phyloP scores from a whole-genome alignment of 768 basidiomycete species.

The Austroboletus eburneus region DNA sequence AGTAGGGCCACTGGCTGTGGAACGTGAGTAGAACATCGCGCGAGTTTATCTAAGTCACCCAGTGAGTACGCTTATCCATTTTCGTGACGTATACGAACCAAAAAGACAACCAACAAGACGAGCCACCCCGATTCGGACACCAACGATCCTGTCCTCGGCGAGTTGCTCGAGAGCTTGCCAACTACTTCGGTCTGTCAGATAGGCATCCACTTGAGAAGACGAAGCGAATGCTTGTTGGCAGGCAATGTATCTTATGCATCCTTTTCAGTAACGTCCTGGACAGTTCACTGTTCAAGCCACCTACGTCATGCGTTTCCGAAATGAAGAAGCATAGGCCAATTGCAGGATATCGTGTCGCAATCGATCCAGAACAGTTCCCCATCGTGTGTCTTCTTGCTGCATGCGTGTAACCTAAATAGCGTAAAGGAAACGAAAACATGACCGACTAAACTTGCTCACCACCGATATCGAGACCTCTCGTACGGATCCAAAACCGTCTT shows the following conservation, averaged over 20 bases:
- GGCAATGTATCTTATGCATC: constrained; percentile 57
- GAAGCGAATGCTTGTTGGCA: constrained; percentile 60
- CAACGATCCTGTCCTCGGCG: constrained; percentile 65
- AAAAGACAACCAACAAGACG: constrained; percentile 56
- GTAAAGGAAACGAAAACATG: constrained; percentile 8
- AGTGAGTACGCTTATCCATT: constrained; percentile 6
- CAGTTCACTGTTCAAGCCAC: constrained; percentile 25
- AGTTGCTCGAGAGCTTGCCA: constrained; percentile 55
- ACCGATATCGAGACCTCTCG: constrained; percentile 65
- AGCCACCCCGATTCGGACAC: constrained; percentile 85
- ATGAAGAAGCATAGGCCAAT: constrained; percentile 44
- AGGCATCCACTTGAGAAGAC: constrained; percentile 31
- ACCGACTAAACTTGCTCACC: constrained; percentile 41
- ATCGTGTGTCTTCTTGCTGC: constrained; percentile 37
- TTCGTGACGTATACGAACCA: constrained; percentile 40
- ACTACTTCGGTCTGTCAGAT: constrained; percentile 39
- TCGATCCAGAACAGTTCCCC: constrained; percentile 32
- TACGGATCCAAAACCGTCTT: constrained; percentile 81
- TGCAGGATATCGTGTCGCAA: constrained; percentile 40
- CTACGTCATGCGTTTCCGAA: constrained; percentile 70
- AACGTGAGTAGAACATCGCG: constrained; percentile 16
- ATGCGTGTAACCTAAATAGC: constrained; percentile 45
- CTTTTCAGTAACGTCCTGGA: constrained; percentile 13
- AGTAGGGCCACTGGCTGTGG: constrained; percentile 38
- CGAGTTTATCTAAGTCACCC: constrained; percentile 11